Conservation (phyloP, 2,329 filamentous ascomycete genomes). For the Paraphaeosphaeria minitans region DNA sequence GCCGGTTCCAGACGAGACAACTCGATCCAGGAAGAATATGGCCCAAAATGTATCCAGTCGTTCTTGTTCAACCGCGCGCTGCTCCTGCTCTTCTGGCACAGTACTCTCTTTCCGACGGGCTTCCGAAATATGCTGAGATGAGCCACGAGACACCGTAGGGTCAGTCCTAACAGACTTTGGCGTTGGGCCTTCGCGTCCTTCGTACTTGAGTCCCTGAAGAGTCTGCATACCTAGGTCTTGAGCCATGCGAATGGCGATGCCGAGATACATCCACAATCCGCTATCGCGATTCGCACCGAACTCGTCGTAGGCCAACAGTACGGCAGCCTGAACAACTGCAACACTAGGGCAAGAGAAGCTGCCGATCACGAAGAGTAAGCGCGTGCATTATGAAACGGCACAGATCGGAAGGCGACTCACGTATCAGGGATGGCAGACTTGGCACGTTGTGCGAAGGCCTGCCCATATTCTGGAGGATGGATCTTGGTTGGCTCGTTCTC, state of each 20-base stretch:
- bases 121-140: slow-evolving; percentile 62
- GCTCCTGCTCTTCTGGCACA: slow-evolving; percentile 56
- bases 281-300: slow-evolving; percentile 89
- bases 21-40: slow-evolving; percentile 83
- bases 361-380: neutral
- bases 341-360: slow-evolving; percentile 80
- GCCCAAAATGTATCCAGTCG: slow-evolving; percentile 89
- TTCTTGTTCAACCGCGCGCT: slow-evolving; percentile 75
- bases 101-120: slow-evolving; percentile 45
- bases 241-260: slow-evolving; percentile 82
- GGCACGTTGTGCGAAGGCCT: slow-evolving; percentile 79
- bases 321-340: slow-evolving; percentile 80
- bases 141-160: slow-evolving; percentile 32
- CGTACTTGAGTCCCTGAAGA: slow-evolving; percentile 70
- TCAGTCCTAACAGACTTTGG: slow-evolving; percentile 59
- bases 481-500: slow-evolving; percentile 27
- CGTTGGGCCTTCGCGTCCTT: slow-evolving; percentile 60
- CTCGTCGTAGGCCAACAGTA: slow-evolving; percentile 85
- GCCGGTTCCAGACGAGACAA: slow-evolving; percentile 86
- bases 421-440: slow-evolving; percentile 83
- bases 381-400: neutral
- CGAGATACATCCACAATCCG: slow-evolving; percentile 91
- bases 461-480: slow-evolving; percentile 69
- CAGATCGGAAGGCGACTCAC: neutral
- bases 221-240: slow-evolving; percentile 83